Base-by-base conservation (phyloP, 1,284 basidiomycete species). In the Ceratobasidium sp. region DNA sequence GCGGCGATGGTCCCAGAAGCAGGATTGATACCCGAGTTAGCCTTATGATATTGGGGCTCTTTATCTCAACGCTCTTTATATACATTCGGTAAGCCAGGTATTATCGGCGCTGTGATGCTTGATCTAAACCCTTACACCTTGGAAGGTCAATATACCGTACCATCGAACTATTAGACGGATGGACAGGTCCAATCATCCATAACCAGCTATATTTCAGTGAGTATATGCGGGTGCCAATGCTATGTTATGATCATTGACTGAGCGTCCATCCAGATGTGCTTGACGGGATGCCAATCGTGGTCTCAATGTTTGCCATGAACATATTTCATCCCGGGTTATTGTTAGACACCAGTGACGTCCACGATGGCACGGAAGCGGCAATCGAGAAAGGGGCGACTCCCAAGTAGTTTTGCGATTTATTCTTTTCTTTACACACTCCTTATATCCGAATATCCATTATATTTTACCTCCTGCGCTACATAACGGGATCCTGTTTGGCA, bases 141-240 rank as follows among this genome's bases (percentile, higher is more conserved):
- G 29, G 33, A 64, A 81, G 81, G 75, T 80, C 80, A 14, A 78
- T 82, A 24, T 84, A 80, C 73, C 80, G 83, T 62, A 79, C 81
- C 0, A 78, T 81, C 67, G 83, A 84, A 75, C 77, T 84, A 7
- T 56, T 79, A 9, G 75, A 81, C 54, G 82, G 82, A 0, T 83
- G 82, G 82, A 75, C 48, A 5, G 81, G 82, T 17, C 77, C 77
- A 0, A 80, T 82, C 63, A 81, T 81, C 22, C 76, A 69, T 31
- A 81, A 80, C 59, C 79, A 83, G 74, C 53, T 79, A 0, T 75
- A 82, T 62, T 84, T 83, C 77, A 71, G 77, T 76, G 62, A 31
- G 75, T 76, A n/a, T 56, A 59, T 73, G 71, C 60, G 50, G 33
- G 22, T 22, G 44, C 2, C 5, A 22, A n/a, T 22, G n/a, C 15